phyloP scores from a whole-genome alignment of 768 basidiomycete species.

The Tricholoma sp. region DNA sequence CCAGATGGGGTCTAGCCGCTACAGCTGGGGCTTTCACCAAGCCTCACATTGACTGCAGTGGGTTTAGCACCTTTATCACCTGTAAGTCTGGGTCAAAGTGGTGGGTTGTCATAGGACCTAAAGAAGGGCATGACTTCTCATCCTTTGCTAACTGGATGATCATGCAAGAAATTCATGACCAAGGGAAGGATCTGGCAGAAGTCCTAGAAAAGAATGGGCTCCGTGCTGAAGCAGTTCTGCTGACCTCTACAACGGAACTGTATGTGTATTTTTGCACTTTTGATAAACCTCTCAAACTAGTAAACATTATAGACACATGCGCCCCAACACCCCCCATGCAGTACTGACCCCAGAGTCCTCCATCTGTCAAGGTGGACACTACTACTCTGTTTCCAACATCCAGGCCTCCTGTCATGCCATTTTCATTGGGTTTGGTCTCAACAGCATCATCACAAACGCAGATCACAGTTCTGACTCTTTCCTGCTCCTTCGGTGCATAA shows the following conservation, averaged over 20 bases:
- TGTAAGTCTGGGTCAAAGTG: slow-evolving; percentile 1
- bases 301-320: not conserved
- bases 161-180: not conserved
- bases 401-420: not conserved
- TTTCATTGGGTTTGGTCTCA: not conserved
- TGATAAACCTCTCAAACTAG: no score
- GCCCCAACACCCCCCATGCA: not conserved
- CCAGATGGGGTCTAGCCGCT: slow-evolving; percentile 1
- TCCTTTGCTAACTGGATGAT: not conserved
- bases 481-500: not conserved
- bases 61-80: not conserved
- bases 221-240: no score
- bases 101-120: slow-evolving; percentile 3
- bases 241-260: no score
- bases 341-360: not conserved
- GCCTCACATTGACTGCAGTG: not conserved
- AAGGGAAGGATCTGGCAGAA: no score
- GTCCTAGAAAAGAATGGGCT: no score
- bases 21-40: not conserved
- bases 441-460: not conserved
- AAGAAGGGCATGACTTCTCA: not conserved
- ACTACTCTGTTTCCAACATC: not conserved
- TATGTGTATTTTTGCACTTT: no score
- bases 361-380: not conserved
- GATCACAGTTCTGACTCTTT: not conserved